These are phyloP conservation scores for Jamesozyma lodderae DNA, from an alignment of 805 yeast genomes.

Conservation along the genomic window DNA sequence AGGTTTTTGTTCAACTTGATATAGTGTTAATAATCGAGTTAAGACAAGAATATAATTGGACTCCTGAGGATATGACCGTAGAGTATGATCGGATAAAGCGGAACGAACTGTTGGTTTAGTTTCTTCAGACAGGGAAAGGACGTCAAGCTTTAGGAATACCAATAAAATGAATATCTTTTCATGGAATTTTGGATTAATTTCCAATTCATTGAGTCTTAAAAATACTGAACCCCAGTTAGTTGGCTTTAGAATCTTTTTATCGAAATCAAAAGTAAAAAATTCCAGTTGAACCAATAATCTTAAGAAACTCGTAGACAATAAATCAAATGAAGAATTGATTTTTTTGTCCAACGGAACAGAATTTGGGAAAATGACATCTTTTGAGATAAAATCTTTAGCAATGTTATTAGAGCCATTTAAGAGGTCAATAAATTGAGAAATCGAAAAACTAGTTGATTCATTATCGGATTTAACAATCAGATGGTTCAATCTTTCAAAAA, in stretches of 20 bases:
- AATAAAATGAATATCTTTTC: conserved; percentile 42
- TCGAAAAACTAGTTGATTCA: conserved; percentile 21
- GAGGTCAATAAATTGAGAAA: conserved; percentile 20
- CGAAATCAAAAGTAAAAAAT: conserved; percentile 34
- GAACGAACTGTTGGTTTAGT: conserved; percentile 26
- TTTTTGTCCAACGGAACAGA: conserved; percentile 25
- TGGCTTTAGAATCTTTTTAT: conserved; percentile 32
- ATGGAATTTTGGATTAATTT: conserved; percentile 24
- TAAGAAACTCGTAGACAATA: conserved; percentile 46
- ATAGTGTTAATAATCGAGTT: conserved; percentile 41
- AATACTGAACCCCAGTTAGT: conserved; percentile 46
- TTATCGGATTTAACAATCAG: conserved; percentile 26
- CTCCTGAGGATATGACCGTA: conserved; percentile 35
- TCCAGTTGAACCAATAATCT: conserved; percentile 47
- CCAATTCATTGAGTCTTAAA: conserved; percentile 25
- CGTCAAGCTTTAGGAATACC: conserved; percentile 38
- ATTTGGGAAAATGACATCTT: conserved; percentile 26
- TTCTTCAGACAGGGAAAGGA: conserved; percentile 31
- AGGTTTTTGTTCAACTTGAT: conserved; percentile 42
- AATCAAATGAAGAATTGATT: conserved; percentile 40
- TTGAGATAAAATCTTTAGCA: conserved; percentile 26
- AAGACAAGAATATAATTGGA: conserved; percentile 34
- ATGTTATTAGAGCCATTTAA: conserved; percentile 26
- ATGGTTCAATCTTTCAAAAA: conserved; percentile 35
- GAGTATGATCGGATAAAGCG: conserved; percentile 30